These are phyloP conservation scores for Vickermania ingenoplastis DNA, from an alignment of 208 protist genomes.

Conservation along the genomic window DNA sequence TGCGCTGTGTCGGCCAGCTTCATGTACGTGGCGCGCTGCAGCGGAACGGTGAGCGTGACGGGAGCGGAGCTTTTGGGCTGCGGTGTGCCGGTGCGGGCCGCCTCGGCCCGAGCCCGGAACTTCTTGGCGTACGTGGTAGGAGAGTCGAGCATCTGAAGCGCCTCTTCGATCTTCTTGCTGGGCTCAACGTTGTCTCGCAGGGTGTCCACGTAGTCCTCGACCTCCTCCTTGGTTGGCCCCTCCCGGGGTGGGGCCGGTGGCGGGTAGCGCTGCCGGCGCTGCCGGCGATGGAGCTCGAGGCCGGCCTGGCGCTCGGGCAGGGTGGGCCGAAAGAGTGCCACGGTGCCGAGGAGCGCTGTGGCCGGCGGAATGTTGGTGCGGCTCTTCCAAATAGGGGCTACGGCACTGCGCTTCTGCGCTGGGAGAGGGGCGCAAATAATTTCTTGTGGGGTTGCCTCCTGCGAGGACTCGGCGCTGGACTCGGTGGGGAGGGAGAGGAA, in stretches of 20 bases:
- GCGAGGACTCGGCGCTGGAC: background rate
- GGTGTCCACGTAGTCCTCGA: background rate
- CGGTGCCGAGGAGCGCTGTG: background rate
- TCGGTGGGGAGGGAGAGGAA: background rate
- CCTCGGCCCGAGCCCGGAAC: background rate
- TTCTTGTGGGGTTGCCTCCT: too few species aligned
- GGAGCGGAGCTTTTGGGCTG: too few species aligned
- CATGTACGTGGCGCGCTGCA: background rate
- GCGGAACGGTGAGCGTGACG: background rate
- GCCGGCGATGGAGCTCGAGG: background rate
- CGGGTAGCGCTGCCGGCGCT: background rate
- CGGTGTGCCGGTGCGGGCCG: background rate
- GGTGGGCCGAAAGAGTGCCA: constrained; percentile 1
- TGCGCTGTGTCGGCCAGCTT: background rate
- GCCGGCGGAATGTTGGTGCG: background rate
- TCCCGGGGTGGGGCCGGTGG: background rate
- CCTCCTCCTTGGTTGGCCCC: background rate
- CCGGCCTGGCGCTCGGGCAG: background rate
- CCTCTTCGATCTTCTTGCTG: background rate
- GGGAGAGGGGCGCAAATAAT: too few species aligned
- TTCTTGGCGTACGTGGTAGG: background rate
- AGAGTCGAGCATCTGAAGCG: background rate
- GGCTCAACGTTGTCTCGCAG: background rate
- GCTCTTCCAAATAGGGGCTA: background rate
- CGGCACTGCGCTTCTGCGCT: background rate